Percentiles rank a stretch among this genome's conserved stretches.
Conservation (phyloP, 768 basidiomycete genomes). For the Boletellus emodensis region DNA sequence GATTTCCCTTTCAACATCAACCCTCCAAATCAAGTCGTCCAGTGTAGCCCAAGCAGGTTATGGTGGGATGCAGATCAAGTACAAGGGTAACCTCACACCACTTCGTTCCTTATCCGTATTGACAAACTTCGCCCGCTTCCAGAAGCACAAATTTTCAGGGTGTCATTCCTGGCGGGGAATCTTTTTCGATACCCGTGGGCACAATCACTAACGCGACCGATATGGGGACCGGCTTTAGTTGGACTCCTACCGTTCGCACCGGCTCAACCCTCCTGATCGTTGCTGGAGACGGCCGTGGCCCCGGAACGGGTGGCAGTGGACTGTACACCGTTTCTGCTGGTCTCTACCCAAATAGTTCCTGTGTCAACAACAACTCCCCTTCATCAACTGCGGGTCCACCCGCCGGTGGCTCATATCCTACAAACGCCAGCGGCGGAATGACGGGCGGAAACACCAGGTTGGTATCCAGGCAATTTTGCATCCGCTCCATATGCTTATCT, state of each 20-base stretch:
- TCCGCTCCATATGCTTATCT: background rate
- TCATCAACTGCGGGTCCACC: conserved; percentile 75
- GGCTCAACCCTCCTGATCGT: conserved; percentile 66
- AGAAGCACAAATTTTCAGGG: conserved; percentile 64
- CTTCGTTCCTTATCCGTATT: background rate
- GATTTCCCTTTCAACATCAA: conserved; percentile 58
- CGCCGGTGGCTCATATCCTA: conserved; percentile 70
- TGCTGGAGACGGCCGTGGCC: conserved; percentile 63
- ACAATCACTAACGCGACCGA: conserved; percentile 38
- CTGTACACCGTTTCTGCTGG: conserved; percentile 54
- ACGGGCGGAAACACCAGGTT: conserved; percentile 27
- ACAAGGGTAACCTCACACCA: conserved; percentile 43
- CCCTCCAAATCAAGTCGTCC: conserved; percentile 60
- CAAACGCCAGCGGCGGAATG: conserved; percentile 40
- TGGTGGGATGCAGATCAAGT: conserved; percentile 57
- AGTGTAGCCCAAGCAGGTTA: conserved; percentile 59
- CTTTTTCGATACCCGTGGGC: conserved; percentile 58
- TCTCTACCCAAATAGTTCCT: conserved; percentile 45
- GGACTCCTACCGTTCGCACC: conserved; percentile 60
- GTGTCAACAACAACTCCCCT: conserved; percentile 58
- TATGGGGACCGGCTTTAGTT: conserved; percentile 63
- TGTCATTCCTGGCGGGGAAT: conserved; percentile 76
- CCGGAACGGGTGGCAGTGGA: conserved; percentile 65
- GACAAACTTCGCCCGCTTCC: background rate
- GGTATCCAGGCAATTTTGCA: conserved; percentile 8